Evolutionary conservation across 2,329 filamentous ascomycete species (phyloP), one percentile per base, ranked within the genome.

Genomic region (Aspergillaceae sp.): DNA sequence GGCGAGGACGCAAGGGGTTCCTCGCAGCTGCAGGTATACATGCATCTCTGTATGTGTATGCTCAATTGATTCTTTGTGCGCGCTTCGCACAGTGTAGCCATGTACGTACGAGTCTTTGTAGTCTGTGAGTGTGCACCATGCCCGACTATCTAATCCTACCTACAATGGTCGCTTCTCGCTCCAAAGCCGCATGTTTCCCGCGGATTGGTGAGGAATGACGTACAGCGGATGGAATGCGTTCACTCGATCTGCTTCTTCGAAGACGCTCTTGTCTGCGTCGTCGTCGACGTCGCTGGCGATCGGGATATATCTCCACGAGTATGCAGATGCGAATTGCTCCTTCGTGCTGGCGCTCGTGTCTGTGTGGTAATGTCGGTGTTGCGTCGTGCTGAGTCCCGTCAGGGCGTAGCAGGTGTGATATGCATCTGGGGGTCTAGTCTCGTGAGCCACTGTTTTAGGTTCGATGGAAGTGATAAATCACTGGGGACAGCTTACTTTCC

Each of bases 341-440:
- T 55, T 54, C 3, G 58, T 56, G 30, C 64, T 62, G 28, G 62
- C 56, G 40, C 66, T 61, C 4, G 51, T 47, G 45, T 59, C 53
- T 26, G 68, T 68, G 53, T 75, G 76, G 34, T 65, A 67, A 54
- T 77, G 78, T 35, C 68, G 60, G 64, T 95, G 79, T 68, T 94
- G 87, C 27, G 84, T 84, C 44, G 83, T 84, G 64, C 87, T 92
- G 54, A 97, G 74, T 4, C 91, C 91, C 26, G 85, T 83, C 19
- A 97, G 77, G 29, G 90, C 87, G 69, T 97, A 97, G 70, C 87
- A 92, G 40, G 88, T 88, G 68, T 97, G 91, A 61, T 97, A 96
- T 42, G 85, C 83, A 70, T 97, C 91, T 4, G 89, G 83, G 50
- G 76, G 75, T 58, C 86, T 89, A 56, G 41, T 48, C 34, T 19